Conservation (phyloP, 257 asterid species). For the Petrea volubilis region DNA sequence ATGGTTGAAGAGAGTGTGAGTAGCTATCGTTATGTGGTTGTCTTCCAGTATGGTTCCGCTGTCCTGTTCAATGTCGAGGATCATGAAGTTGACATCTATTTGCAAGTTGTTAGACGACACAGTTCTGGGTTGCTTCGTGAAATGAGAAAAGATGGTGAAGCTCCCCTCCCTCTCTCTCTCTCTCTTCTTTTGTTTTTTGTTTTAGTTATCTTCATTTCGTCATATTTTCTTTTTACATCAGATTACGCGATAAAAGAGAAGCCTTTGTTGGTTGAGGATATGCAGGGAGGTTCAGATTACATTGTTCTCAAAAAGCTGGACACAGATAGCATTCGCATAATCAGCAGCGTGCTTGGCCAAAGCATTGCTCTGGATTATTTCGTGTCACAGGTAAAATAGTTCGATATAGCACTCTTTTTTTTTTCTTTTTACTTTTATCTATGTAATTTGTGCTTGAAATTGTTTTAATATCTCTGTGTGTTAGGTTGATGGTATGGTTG, state of each 20-base stretch:
- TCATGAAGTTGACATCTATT: slow-evolving; percentile 69
- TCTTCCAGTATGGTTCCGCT: slow-evolving; percentile 90
- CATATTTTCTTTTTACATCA: slow-evolving; percentile 31
- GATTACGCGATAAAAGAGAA: slow-evolving; percentile 94
- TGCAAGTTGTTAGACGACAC: slow-evolving; percentile 70
- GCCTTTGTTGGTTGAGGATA: slow-evolving; percentile 81
- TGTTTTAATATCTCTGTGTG: slow-evolving; percentile 5
- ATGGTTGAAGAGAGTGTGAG: slow-evolving; percentile 36
- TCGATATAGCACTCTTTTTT: background rate
- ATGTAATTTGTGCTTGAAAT: slow-evolving; percentile 7
- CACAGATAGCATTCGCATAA: slow-evolving; percentile 85
- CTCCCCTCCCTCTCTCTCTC: slow-evolving; percentile 9
- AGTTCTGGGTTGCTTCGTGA: slow-evolving; percentile 86
- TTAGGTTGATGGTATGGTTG: slow-evolving; percentile 95
- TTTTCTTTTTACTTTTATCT: background rate
- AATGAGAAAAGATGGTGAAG: slow-evolving; percentile 86
- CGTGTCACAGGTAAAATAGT: slow-evolving; percentile 82
- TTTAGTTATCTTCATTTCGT: background rate
- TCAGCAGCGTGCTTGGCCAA: slow-evolving; percentile 93
- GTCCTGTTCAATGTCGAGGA: slow-evolving; percentile 92
- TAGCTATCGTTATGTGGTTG: slow-evolving; percentile 70
- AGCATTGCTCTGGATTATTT: slow-evolving; percentile 95
- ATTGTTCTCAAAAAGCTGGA: slow-evolving; percentile 77
- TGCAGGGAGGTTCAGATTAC: slow-evolving; percentile 93
- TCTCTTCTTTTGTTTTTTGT: background rate